phyloP scores from a whole-genome alignment of 1,139 yeast species.

The Taiozyma onychis region DNA sequence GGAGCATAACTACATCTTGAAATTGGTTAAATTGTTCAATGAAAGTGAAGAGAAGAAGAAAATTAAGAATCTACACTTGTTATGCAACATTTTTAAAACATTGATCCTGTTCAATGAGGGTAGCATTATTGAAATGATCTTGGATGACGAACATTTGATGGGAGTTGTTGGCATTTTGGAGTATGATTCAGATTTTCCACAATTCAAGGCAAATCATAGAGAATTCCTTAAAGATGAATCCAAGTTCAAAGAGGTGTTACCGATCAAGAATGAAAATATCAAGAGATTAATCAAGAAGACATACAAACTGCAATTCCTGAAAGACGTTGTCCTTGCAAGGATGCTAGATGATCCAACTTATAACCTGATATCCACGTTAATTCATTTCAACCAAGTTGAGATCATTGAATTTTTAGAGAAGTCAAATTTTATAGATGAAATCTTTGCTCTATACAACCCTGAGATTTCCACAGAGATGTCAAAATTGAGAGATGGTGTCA shows the following conservation, averaged over 20 bases:
- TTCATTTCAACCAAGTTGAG: slow-evolving; percentile 63
- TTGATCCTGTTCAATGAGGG: slow-evolving; percentile 68
- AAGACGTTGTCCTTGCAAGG: slow-evolving; percentile 81
- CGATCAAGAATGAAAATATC: slow-evolving; percentile 46
- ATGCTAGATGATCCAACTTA: slow-evolving; percentile 76
- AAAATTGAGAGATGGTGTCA: slow-evolving; percentile 63
- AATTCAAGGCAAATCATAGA: slow-evolving; percentile 73
- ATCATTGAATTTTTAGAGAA: slow-evolving; percentile 63
- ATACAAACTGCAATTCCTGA: slow-evolving; percentile 70
- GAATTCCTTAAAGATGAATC: slow-evolving; percentile 53
- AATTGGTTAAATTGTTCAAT: slow-evolving; percentile 48
- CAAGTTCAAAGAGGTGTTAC: slow-evolving; percentile 67
- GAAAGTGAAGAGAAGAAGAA: slow-evolving; percentile 47
- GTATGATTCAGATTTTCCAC: slow-evolving; percentile 84
- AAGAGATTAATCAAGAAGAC: slow-evolving; percentile 62
- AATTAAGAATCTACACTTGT: slow-evolving; percentile 49
- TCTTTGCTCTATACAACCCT: slow-evolving; percentile 49
- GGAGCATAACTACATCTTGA: slow-evolving; percentile 45
- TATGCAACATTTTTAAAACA: slow-evolving; percentile 71
- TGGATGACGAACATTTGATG: slow-evolving; percentile 54
- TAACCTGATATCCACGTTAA: slow-evolving; percentile 56
- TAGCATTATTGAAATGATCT: slow-evolving; percentile 57
- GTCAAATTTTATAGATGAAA: slow-evolving; percentile 40
- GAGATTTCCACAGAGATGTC: slow-evolving; percentile 15
- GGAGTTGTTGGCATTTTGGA: slow-evolving; percentile 82